Evolutionary conservation across 1,284 basidiomycete genomes (phyloP).

Genomic region (Tremellales sp.): DNA sequence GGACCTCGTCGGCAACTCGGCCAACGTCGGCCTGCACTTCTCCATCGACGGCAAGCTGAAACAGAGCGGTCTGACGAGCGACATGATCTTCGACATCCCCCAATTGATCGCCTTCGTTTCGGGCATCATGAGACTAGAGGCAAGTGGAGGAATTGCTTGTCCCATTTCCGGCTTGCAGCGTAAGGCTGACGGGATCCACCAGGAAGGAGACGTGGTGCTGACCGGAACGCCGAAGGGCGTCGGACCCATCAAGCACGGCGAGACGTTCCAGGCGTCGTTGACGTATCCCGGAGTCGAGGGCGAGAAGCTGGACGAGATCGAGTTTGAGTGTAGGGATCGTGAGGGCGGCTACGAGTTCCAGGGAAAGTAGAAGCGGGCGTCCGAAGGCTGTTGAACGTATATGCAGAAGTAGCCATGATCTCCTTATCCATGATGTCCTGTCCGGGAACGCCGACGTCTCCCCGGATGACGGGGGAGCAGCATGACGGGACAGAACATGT

Average conservation of each 20-base stretch:
- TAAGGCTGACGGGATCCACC: constrained; percentile 6
- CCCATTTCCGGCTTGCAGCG: not conserved
- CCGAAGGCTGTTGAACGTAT: too few relatives aligned
- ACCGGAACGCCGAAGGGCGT: constrained; percentile 89
- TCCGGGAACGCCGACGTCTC: too few relatives aligned
- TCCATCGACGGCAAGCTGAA: constrained; percentile 78
- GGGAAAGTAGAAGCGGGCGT: constrained; percentile 14
- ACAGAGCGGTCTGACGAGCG: constrained; percentile 77
- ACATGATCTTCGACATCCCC: constrained; percentile 94
- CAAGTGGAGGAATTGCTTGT: constrained; percentile 51
- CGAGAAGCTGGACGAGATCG: constrained; percentile 60
- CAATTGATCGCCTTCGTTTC: constrained; percentile 87
- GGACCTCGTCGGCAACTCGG: constrained; percentile 63
- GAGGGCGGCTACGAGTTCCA: constrained; percentile 67
- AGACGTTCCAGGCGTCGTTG: constrained; percentile 72
- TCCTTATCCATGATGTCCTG: too few relatives aligned
- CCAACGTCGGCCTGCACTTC: constrained; percentile 58
- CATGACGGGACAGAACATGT: too few relatives aligned
- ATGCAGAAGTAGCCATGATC: too few relatives aligned
- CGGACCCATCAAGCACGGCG: constrained; percentile 70
- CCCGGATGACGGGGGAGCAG: too few relatives aligned
- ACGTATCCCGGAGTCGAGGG: constrained; percentile 55
- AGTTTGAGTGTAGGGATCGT: constrained; percentile 64
- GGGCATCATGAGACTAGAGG: constrained; percentile 92
- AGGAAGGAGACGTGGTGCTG: constrained; percentile 84